Evolutionary conservation across 345 rosid species (phyloP).

Genomic region (Euphorbia peplus): DNA sequence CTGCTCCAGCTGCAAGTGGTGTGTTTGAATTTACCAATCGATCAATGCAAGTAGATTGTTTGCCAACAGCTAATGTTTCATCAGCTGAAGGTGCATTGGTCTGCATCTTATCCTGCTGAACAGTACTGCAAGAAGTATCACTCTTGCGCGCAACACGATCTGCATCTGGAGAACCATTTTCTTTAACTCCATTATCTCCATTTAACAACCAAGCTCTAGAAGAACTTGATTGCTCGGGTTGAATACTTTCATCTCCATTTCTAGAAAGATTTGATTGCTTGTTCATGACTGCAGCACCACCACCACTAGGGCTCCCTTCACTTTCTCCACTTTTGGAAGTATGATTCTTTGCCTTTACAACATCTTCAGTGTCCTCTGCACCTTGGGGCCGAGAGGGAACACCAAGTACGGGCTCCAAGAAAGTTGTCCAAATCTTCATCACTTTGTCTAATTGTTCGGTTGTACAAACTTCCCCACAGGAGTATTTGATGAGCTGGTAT

Average conservation of each 20-base stretch:
- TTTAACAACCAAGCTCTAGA: slow-evolving; percentile 43
- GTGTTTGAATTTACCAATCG: slow-evolving; percentile 30
- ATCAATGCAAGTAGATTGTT: slow-evolving; percentile 41
- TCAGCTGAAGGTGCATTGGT: slow-evolving; percentile 42
- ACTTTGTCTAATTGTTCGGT: slow-evolving; percentile 82
- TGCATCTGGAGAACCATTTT: slow-evolving; percentile 42
- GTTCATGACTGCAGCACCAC: slow-evolving; percentile 35
- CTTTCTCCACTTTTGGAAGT: slow-evolving; percentile 48
- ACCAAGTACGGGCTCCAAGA: slow-evolving; percentile 81
- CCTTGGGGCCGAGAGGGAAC: slow-evolving; percentile 83
- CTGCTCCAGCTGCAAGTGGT: slow-evolving; percentile 33
- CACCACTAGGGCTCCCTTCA: slow-evolving; percentile 56
- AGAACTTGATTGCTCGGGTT: slow-evolving; percentile 56
- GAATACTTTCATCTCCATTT: slow-evolving; percentile 50
- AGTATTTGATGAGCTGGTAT: slow-evolving; percentile 88
- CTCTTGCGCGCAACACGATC: slow-evolving; percentile 34
- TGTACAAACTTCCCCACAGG: slow-evolving; percentile 91
- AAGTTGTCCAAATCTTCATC: slow-evolving; percentile 90
- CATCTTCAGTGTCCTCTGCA: slow-evolving; percentile 80
- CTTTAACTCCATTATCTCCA: slow-evolving; percentile 51
- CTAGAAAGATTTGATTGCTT: slow-evolving; percentile 49
- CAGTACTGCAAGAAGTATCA: slow-evolving; percentile 30
- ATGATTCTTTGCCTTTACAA: slow-evolving; percentile 55
- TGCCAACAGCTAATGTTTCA: slow-evolving; percentile 43
- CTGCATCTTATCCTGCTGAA: slow-evolving; percentile 48